Evolutionary conservation across 495 filamentous ascomycete species (phyloP).

Genomic region (Tuber microsphaerosporum): DNA sequence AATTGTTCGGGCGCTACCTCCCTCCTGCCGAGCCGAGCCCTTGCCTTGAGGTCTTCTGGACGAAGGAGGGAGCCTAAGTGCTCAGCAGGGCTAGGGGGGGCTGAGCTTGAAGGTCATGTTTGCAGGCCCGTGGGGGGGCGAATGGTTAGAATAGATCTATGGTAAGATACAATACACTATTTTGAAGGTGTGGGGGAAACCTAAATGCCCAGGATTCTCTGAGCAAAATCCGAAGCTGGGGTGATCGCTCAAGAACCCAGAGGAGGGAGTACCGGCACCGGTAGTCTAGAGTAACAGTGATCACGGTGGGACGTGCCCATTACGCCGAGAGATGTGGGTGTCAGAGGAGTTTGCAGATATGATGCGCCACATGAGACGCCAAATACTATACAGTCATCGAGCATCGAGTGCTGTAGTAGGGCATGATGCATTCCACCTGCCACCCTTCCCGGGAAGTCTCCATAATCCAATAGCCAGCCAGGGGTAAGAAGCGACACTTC

Average conservation of each 20-base stretch:
- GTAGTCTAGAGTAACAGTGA: not conserved
- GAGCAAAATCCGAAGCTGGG: not conserved
- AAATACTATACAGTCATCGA: not conserved
- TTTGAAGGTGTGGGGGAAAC: not conserved
- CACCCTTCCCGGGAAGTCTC: not conserved
- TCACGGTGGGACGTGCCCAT: not conserved
- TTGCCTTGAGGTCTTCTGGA: constrained; percentile 59
- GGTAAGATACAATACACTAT: not conserved
- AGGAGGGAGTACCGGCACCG: not conserved
- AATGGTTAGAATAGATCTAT: not conserved
- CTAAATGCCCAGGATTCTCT: not conserved
- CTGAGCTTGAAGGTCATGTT: constrained; percentile 10
- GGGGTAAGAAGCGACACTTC: not conserved
- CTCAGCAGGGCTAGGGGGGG: constrained; percentile 72
- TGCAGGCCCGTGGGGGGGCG: not conserved
- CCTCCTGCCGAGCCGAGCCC: constrained; percentile 50
- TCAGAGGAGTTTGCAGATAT: not conserved
- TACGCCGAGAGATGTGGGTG: not conserved
- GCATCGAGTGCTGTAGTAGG: not conserved
- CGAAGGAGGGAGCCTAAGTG: constrained; percentile 77
- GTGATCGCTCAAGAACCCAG: not conserved
- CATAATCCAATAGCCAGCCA: not conserved
- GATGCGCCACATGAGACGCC: not conserved
- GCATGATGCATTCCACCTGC: not conserved
- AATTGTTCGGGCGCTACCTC: constrained; percentile 46